Conservation (phyloP, 176 grass and related monocot species). For the Avena atlantica region DNA sequence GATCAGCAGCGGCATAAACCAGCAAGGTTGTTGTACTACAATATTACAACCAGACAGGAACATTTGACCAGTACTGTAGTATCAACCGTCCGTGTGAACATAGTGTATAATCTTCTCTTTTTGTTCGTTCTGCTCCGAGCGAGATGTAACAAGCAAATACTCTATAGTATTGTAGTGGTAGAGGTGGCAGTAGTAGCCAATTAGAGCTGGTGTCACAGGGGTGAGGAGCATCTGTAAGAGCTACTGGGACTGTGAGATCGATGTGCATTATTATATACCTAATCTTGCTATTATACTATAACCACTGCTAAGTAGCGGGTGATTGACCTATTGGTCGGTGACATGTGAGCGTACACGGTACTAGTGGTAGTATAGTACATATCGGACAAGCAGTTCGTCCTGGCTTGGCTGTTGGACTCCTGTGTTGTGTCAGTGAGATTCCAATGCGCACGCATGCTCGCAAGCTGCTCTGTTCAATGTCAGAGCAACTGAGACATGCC, state of each 20-base stretch:
- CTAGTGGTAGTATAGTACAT: too few relatives aligned
- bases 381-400: too few relatives aligned
- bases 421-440: constrained; percentile 20
- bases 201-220: not conserved
- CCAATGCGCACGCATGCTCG: not conserved
- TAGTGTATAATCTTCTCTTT: not conserved
- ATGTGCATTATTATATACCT: not conserved
- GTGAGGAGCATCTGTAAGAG: not conserved
- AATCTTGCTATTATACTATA: too few relatives aligned
- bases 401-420: not conserved
- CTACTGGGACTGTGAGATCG: not conserved
- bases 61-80: not conserved
- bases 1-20: not conserved
- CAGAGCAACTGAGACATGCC: constrained; percentile 33
- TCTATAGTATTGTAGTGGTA: not conserved
- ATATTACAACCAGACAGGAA: not conserved
- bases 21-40: not conserved
- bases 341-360: too few relatives aligned
- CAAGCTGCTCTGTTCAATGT: constrained; percentile 9
- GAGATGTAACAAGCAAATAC: constrained; percentile 19
- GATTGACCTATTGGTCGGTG: too few relatives aligned
- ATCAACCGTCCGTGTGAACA: not conserved
- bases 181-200: not conserved
- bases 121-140: not conserved
- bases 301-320: too few relatives aligned